Evolutionary conservation across 2,329 filamentous ascomycete species (phyloP), one percentile per base, ranked within the genome.

Genomic region (Diaporthe aspalathi): DNA sequence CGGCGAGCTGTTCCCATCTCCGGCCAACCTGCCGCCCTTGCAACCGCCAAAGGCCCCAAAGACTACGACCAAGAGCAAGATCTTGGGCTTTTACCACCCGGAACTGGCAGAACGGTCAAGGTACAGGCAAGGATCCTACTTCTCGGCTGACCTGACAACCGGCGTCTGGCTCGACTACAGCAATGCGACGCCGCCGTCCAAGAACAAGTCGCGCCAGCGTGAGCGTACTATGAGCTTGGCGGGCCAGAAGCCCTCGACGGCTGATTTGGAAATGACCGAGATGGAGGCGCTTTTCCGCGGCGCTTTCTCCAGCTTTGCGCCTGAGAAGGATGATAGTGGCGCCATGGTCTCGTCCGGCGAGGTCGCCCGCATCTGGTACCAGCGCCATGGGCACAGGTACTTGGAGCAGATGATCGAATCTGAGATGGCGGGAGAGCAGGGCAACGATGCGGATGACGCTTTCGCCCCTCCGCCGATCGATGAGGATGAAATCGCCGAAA

Each of bases 251-350:
- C 87, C 87, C 6, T 87, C 87, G 2, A 80, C 84, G 6, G 81
- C 82, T 1, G 89, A 91, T 74, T 78, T 88, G 1, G 86, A 92
- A 77, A 84, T 89, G 75, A 88, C 89, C 4, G 92, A 92, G 78
- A 89, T 94, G 81, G 93, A 95, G 75, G 87, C 91, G 0, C 83
- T 95, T 12, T 95, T 95, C 77, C 88, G 92, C 38, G 90, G 91
- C 68, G 93, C 91, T 1, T 95, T 94, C 79, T 94, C 92, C 0
- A 93, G 91, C 77, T 95, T 95, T 79, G 93, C 93, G 7, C 93
- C 93, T 0, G 90, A 88, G 66, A 91, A 89, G 75, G 93, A 95
- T 79, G 91, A 95, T 77, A 87, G 92, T 3, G 89, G 87, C 16
- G 91, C 93, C 7, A 85, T 94, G 70, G 84, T 94, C 3, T 89